Evolutionary conservation across 148 eudicot genomes (phyloP), one percentile per base, ranked within the genome.

Genomic region (Beta vulgaris): DNA sequence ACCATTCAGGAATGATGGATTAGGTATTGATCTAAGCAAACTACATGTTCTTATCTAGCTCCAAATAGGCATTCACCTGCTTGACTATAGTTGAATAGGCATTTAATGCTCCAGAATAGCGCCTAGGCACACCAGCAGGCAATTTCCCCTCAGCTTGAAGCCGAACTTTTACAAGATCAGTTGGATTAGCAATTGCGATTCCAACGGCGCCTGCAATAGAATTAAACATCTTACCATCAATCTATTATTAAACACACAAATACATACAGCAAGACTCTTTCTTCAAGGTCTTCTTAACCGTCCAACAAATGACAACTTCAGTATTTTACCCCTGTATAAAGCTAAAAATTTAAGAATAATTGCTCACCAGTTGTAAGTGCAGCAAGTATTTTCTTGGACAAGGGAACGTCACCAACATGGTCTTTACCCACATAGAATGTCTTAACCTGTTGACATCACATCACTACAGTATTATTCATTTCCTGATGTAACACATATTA

Each of bases 131-230:
- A 73, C 99, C 99, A 71, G 91, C 86, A 16, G 97, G 85, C 67
- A 89, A 78, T 80, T 92, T 95, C 29, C 99, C 99, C 83, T 95
- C 99, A 82, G 99, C 81, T 79, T 95, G 99, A 74, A 95, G 97
- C 55, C 99, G 87, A 49, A 92, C 99, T 90, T 95, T 95, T 25
- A 95, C 99, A 43, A 95, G 97, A 84, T 95, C 99, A 60, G 99
- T 95, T 68, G 99, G 99, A 73, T 90, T 95, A 40, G 99, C 99
- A 73, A 92, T 71, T 19, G 83, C 42, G 68, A 95, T 95, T 71
- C 82, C 99, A 44, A 95, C 34, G 71, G 92, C 98, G 74, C 98
- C 98, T 95, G 80, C 68, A 76, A 74, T 49, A 68, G 13, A 48
- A 59, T 8, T 2, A 31, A n/a, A 25, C 51, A 72, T 72, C 43